Evolutionary conservation across 2,329 filamentous ascomycete species (phyloP).

Genomic region (Ophiostoma pallidulum): DNA sequence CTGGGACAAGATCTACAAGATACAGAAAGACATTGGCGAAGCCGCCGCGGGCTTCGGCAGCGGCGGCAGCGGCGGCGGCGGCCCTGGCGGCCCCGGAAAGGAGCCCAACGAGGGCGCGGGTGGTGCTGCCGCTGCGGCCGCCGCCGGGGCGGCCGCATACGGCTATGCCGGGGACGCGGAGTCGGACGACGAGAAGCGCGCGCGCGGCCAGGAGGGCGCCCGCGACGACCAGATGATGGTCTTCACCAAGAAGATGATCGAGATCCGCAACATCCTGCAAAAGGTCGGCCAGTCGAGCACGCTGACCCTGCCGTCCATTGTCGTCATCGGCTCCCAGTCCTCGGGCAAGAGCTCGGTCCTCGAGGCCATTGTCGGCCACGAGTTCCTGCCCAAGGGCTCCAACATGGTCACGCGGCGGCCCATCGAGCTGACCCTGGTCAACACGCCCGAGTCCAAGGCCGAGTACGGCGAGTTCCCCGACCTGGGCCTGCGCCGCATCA

Average conservation of each 20-base stretch:
- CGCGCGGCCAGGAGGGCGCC: constrained; percentile 50
- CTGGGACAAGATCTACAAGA: constrained; percentile 62
- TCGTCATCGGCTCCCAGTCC: constrained; percentile 98
- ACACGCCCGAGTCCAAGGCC: constrained; percentile 75
- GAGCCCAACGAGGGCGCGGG: constrained; percentile 52
- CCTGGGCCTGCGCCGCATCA: constrained; percentile 77
- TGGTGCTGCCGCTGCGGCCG: constrained; percentile 47
- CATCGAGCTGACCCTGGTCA: constrained; percentile 92
- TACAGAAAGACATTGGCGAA: constrained; percentile 50
- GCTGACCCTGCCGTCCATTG: constrained; percentile 85
- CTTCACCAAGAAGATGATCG: constrained; percentile 98
- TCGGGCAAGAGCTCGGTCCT: constrained; percentile 96
- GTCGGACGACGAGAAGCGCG: constrained; percentile 39
- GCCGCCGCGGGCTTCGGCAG: constrained; percentile 29
- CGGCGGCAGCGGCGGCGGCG: constrained; percentile 37
- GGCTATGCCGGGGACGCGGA: constrained; percentile 65
- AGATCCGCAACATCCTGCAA: constrained; percentile 86
- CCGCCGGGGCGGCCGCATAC: constrained; percentile 67
- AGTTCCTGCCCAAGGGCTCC: constrained; percentile 93
- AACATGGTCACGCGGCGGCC: constrained; percentile 97
- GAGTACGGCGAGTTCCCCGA: constrained; percentile 97
- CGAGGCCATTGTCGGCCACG: constrained; percentile 94
- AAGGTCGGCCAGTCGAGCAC: constrained; percentile 85
- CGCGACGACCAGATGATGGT: constrained; percentile 99
- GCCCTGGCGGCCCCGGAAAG: constrained; percentile 38